These are phyloP conservation scores for Ilyonectria sp. DNA, from an alignment of 2,329 filamentous ascomycete genomes.

Conservation along the genomic window DNA sequence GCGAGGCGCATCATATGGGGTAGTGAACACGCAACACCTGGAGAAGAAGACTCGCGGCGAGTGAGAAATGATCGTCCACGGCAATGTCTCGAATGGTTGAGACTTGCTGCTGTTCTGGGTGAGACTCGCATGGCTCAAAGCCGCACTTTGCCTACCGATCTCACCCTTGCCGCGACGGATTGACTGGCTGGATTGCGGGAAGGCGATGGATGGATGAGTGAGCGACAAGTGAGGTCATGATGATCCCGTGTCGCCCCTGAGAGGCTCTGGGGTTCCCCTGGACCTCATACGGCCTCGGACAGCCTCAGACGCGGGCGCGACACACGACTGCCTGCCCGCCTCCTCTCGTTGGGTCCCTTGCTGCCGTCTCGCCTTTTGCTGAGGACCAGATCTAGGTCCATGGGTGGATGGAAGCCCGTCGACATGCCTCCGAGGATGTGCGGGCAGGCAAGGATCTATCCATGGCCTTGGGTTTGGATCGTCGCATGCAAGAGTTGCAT, in stretches of 20 bases:
- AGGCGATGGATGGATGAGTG: constrained; percentile 1
- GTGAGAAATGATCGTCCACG: constrained; percentile 4
- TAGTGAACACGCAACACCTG: constrained; percentile 2
- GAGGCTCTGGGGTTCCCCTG: constrained; percentile 19
- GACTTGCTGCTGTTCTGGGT: constrained; percentile 31
- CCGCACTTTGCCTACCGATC: constrained; percentile 19
- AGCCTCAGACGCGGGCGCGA: constrained; percentile 3
- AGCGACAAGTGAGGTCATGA: constrained; percentile 23
- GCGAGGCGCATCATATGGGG: neutral
- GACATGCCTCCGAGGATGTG: neutral
- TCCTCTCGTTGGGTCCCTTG: neutral
- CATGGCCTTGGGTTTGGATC: constrained; percentile 7
- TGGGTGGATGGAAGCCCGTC: neutral
- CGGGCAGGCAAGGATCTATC: constrained; percentile 11
- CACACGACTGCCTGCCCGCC: neutral
- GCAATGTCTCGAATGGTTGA: constrained; percentile 33
- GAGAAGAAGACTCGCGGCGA: constrained; percentile 3
- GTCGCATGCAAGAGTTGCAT: constrained; percentile 8
- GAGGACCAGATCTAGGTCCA: neutral
- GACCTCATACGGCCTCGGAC: constrained; percentile 15
- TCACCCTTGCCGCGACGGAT: constrained; percentile 2
- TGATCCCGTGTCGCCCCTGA: constrained; percentile 19
- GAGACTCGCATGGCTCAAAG: constrained; percentile 40
- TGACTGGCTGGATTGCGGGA: neutral
- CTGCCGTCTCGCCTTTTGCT: neutral